These are phyloP conservation scores for Acmispon strigosus DNA, from an alignment of 306 rosid genomes.

Conservation along the genomic window DNA sequence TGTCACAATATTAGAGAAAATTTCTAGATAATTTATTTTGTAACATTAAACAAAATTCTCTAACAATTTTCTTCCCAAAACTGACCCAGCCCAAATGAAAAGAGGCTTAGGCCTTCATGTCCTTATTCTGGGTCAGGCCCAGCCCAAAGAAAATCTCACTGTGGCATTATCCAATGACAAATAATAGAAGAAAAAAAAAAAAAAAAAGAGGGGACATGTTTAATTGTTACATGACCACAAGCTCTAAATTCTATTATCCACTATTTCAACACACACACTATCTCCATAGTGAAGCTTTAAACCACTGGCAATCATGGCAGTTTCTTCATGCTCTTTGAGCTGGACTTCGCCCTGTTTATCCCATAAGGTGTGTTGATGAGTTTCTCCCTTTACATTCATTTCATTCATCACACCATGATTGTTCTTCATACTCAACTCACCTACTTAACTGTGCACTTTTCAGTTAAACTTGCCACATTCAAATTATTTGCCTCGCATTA, in stretches of 20 bases:
- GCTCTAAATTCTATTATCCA: constrained; percentile 22
- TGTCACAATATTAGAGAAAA: no score
- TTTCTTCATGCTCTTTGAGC: constrained; percentile 52
- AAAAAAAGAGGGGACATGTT: not conserved
- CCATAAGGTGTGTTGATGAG: constrained; percentile 41
- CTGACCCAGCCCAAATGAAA: not conserved
- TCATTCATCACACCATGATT: not conserved
- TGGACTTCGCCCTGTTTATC: constrained; percentile 48
- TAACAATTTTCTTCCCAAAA: not conserved
- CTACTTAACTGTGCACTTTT: constrained; percentile 17
- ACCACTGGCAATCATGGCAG: constrained; percentile 43
- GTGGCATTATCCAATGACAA: constrained; percentile 23
- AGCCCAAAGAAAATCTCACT: not conserved
- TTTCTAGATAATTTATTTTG: no score
- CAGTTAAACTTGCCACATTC: constrained; percentile 48
- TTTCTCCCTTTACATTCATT: not conserved
- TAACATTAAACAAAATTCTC: no score
- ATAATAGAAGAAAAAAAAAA: not conserved
- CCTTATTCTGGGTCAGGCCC: no score
- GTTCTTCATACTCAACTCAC: not conserved
- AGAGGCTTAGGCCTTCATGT: not conserved
- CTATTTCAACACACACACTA: constrained; percentile 15
- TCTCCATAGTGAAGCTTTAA: constrained; percentile 31
- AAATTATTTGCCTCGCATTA: constrained; percentile 35
- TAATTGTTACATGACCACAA: constrained; percentile 17